Base-by-base conservation (phyloP, 2,329 filamentous ascomycete species). In the Metarhizium album region DNA sequence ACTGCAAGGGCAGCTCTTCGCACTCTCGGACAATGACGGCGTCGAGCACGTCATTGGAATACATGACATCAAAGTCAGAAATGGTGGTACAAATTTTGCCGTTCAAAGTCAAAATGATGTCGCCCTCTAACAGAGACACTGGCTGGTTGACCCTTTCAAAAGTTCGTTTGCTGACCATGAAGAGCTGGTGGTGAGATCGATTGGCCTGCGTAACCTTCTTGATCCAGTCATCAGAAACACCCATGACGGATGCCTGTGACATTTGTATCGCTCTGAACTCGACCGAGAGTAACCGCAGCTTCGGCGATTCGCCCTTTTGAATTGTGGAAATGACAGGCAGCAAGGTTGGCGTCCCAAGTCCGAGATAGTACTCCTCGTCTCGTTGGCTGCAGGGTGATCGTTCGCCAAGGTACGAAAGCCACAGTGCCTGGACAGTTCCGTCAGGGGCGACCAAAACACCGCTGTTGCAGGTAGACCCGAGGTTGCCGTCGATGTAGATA, bases 161-260 rank as follows among this genome's bases (percentile, higher is more conserved):
- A 0, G 80, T 82, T 45, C 95, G 84, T 71, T 98, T 98, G 60
- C 89, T 86, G 29, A 98, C 89, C 87, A 98, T 96, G 74, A 98
- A 98, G 37, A 98, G 80, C 70, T 98, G 93, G 64, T 98, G 93
- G 52, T 90, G 87, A 47, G 93, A 84, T 38, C 88, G 86, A 67
- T 98, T 96, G 55, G 89, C 88, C 57, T 83, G 75, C 49, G 93
- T 84, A 2, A 96, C 91, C 67, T 89, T 86, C 59, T 87, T 78
- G 60, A 98, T 95, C 93, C 91, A 97, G 55, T 94, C 85, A 60
- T 97, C 90, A 0, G 87, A 88, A 1, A 97, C 89, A 9, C 93
- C 93, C 90, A 98, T 97, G 58, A 97, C 89, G 37, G 90, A 86
- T 16, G 89, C 91, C 70, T 98, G 93, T 38, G 86, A 87, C 91